Evolutionary conservation across 306 rosid genomes (phyloP), one percentile per base, ranked within the genome.

Genomic region (Geum urbanum): DNA sequence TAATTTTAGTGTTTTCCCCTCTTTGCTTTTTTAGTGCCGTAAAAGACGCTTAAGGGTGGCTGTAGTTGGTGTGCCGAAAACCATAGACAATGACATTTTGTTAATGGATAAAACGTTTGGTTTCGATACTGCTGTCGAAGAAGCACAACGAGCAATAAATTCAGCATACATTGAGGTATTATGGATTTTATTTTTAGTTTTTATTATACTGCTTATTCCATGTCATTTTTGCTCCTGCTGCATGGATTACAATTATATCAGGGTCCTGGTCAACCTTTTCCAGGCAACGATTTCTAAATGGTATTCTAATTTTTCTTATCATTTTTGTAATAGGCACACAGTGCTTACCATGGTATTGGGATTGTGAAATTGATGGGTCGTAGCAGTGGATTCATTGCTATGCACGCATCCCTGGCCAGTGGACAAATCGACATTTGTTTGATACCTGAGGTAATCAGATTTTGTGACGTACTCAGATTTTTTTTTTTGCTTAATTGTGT

Each of bases 391-490:
- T 95, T 77, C 80, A 95, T 95, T 68, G 97, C 99, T 50, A 95
- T 95, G 99, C 99, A 95, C 45, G 92, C 97, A 68, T 81, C 99
- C 71, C 79, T 95, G 62, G 87, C 99, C 27, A 95, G 99, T 75
- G 99, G 99, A 69, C 99, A 95, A 81, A 72, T 95, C 35, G 99
- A 95, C 79, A 82, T 95, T 76, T 91, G 99, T 72, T 79, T 95
- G 86, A 85, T 95, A 77, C 99, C 99, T 16, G 99, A 95, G 97
- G 99, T 95, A 83, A n/a, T n/a, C n/a, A n/a, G n/a, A n/a, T n/a
- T 56, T 27, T 13, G 10, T 16, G 97, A 95, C 91, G 97, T 95
- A 83, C 71, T 64, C 79, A 69, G 63, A 50, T 44, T 43, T 24
- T 15, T 43, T 24, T 15, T 65, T 32, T 3, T 32, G 1, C 37